A percentile compares a stretch with the other conserved stretches of the same genome.
Conservation (phyloP, 257 asterid genomes). For the Fraxinus pennsylvanica region DNA sequence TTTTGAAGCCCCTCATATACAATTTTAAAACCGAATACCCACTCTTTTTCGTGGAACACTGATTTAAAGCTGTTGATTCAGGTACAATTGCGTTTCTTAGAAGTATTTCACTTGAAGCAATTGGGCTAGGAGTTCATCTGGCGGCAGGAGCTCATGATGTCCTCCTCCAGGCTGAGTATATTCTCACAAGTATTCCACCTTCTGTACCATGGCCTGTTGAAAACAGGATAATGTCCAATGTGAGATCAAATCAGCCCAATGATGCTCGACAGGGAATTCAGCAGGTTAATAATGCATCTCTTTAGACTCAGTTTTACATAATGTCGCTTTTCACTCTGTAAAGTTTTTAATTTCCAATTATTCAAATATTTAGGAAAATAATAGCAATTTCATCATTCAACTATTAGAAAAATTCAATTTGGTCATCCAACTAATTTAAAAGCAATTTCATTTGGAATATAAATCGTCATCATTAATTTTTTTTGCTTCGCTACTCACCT, state of each 20-base stretch:
- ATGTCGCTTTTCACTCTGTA: not conserved
- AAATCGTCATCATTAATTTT: not conserved
- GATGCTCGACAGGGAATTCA: slow-evolving; percentile 94
- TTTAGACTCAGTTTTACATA: slow-evolving; percentile 11
- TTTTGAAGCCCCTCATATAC: no score
- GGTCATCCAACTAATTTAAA: no score
- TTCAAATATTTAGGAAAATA: not conserved
- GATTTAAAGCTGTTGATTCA: slow-evolving; percentile 34
- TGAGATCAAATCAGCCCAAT: slow-evolving; percentile 87
- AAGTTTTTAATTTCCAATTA: not conserved
- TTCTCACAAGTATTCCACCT: slow-evolving; percentile 80
- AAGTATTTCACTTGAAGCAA: slow-evolving; percentile 94
- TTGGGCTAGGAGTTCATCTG: slow-evolving; percentile 94
- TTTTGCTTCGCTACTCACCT: not conserved
- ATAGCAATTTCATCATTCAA: not conserved
- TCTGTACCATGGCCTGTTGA: slow-evolving; percentile 70
- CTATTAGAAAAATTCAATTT: no score
- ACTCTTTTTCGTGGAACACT: not conserved
- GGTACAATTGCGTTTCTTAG: slow-evolving; percentile 89
- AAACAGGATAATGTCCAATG: slow-evolving; percentile 49
- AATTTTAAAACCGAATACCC: not conserved
- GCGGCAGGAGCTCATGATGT: slow-evolving; percentile 94
- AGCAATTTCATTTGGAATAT: not conserved
- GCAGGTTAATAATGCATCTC: slow-evolving; percentile 54
- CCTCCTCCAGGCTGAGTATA: slow-evolving; percentile 89